Percentiles rank a stretch among this genome's conserved stretches.
Evolutionary conservation across 768 basidiomycete genomes (phyloP).

Genomic region (Lepiota venenata): DNA sequence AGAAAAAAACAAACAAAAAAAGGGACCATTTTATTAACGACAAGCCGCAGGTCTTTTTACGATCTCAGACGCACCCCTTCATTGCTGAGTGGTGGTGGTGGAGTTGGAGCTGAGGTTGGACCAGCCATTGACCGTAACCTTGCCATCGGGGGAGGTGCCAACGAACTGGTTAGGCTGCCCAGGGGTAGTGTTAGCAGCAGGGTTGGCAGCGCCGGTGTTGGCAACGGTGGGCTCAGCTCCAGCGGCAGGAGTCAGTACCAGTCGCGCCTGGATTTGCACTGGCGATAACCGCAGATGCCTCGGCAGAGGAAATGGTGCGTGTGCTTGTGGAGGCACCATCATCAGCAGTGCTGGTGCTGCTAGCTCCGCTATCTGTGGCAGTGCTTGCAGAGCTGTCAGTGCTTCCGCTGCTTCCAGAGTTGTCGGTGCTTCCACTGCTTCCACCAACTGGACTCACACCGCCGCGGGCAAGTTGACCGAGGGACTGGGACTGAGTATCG

Average conservation of each 20-base stretch:
- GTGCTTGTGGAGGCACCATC: conserved; percentile 18
- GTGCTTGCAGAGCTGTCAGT: conserved; percentile 15
- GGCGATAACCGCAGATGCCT: conserved; percentile 35
- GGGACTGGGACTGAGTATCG: conserved; percentile 51
- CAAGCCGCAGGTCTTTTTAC: background rate
- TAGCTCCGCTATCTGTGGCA: conserved; percentile 18
- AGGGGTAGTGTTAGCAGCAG: conserved; percentile 18
- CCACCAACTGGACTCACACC: conserved; percentile 3
- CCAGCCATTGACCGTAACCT: conserved; percentile 47
- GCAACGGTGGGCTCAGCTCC: conserved; percentile 19
- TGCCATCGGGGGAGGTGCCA: conserved; percentile 39
- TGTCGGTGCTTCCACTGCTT: conserved; percentile 8
- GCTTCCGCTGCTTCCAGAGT: conserved; percentile 14
- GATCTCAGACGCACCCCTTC: background rate
- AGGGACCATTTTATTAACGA: no score
- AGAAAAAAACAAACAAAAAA: background rate
- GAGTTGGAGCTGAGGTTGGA: background rate
- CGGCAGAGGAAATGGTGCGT: conserved; percentile 26
- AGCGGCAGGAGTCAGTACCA: conserved; percentile 20
- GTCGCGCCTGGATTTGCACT: conserved; percentile 9
- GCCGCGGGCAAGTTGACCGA: conserved; percentile 43
- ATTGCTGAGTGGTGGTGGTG: background rate
- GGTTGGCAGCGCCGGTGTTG: conserved; percentile 16
- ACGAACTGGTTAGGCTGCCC: conserved; percentile 37
- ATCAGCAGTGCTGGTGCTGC: conserved; percentile 25